phyloP scores from a whole-genome alignment of 352 stramenopile species.

The Vaucheria bursata region DNA sequence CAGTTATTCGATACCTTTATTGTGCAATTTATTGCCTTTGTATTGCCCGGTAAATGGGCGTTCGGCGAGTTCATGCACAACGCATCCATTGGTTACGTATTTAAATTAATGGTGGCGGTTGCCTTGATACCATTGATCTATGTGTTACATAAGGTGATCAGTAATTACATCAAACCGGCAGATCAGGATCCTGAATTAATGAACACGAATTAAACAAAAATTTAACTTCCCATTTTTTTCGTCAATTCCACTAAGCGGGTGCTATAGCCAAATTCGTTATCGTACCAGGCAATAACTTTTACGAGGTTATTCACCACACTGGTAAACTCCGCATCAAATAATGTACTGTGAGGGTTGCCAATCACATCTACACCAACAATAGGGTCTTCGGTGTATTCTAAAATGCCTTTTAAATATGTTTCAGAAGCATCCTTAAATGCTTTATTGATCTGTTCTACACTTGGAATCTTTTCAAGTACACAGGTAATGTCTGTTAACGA shows the following conservation, averaged over 20 bases:
- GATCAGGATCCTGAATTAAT: too few species aligned
- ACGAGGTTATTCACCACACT: constrained; percentile 97
- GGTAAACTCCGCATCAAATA: constrained; percentile 91
- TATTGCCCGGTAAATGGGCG: too few species aligned
- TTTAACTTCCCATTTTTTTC: too few species aligned
- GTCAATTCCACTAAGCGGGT: constrained; percentile 81
- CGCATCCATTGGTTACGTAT: too few species aligned
- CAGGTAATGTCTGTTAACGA: constrained; percentile 93
- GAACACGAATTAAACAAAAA: too few species aligned
- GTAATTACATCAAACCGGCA: too few species aligned
- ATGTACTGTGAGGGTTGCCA: constrained; percentile 84
- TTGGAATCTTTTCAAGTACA: constrained; percentile 76
- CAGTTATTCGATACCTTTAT: too few species aligned
- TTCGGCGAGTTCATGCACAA: too few species aligned
- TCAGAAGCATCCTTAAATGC: constrained; percentile 86
- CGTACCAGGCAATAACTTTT: constrained; percentile 98
- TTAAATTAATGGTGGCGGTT: too few species aligned
- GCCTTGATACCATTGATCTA: too few species aligned
- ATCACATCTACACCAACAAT: constrained; percentile 96
- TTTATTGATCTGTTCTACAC: constrained; percentile 95
- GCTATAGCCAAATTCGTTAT: constrained; percentile 59
- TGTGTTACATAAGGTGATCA: too few species aligned
- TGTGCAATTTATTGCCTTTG: too few species aligned
- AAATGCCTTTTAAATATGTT: constrained; percentile 85
- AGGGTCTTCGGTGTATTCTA: constrained; percentile 94